Evolutionary conservation across 345 rosid species (phyloP), one percentile per base, ranked within the genome.

Genomic region (Brassica cretica): DNA sequence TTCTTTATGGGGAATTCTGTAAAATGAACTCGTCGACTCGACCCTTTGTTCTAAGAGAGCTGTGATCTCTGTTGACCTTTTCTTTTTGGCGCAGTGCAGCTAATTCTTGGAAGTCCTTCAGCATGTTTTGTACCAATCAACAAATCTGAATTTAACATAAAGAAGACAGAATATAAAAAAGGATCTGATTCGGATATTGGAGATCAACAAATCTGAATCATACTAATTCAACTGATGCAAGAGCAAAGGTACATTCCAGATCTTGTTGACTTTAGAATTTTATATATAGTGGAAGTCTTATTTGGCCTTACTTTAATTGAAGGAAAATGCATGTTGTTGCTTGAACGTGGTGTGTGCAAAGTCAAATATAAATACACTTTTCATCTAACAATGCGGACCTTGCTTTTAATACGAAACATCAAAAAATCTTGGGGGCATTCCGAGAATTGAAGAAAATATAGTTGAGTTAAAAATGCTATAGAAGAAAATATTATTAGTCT

Each of bases 381-480:
- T 59, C 15, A 59, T 24, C 27, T n/a, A 33, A 76, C 64, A 33
- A 46, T n/a, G 5, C 19, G 60, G 56, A 51, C 24, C 46, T 29
- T 55, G 15, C 66, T 29, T 58, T 29, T 67, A 16, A 2, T 2
- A 21, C 53, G 19, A 21, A 58, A 7, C 16, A 6, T 29, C 3
- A 6, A 68, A 68, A 73, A 24, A 6, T 5, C 77, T 82, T 78
- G 84, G 88, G 89, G 89, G 89, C 93, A 86, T 89, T 91, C 89
- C 90, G 88, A 89, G 91, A 91, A 91, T 91, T 70, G 90, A 25
- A 25, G 87, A 90, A 32, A 32, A 11, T 46, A 2, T 63, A 33
- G 18, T 67, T 66, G 18, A 39, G 33, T 18, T 66, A 0, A 35
- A 4, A 15, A 11, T 16, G 1, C 56, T 41, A 61, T 33, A 71